Evolutionary conservation across 2,329 filamentous ascomycete genomes (phyloP), one percentile per base, ranked within the genome.

Genomic region (Trichoderma arundinaceum): DNA sequence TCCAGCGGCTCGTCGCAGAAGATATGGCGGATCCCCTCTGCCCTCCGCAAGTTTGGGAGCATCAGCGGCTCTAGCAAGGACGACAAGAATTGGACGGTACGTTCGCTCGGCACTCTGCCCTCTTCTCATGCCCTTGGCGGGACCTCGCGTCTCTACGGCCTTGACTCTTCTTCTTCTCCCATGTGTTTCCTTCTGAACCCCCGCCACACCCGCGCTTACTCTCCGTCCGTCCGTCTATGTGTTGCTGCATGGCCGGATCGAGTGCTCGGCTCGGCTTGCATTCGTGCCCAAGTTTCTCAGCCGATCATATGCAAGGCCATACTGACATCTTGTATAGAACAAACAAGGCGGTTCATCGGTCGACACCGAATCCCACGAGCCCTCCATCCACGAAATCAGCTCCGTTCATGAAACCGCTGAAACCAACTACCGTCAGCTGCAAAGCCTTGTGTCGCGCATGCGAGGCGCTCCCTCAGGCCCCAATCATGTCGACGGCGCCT

Each of bases 401-500:
- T 70, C 71, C 12, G 52, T 71, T 32, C 68, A 74, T 57, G 73
- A 78, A 13, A 67, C 67, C 6, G 71, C 74, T 46, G 76, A 79
- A 54, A 72, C 70, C 44, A 76, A 73, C 66, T 73, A 74, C 35
- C 75, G 77, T 17, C 77, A 78, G 61, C 73, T 80, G 2, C 74
- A 77, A 12, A 66, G 71, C 28, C 71, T 79, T 7, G 69, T 78
- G 8, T 76, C 76, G 63, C 75, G 77, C 54, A 75, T 80, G 70
- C 73, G 76, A 49, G 70, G 74, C 44, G 71, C 74, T 4, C 74
- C 77, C 3, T 69, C 74, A 0, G 73, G 72, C 1, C 72, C 77
- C 2, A 76, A 71, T 64, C 74, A 79, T 6, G 77, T 83, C 15
- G 82, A 83, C 64, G 73, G 75, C 3, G 78, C 78, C 5, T 84